These are phyloP conservation scores for Neospermospora avenae DNA, from an alignment of 2,329 filamentous ascomycete genomes.

Conservation along the genomic window DNA sequence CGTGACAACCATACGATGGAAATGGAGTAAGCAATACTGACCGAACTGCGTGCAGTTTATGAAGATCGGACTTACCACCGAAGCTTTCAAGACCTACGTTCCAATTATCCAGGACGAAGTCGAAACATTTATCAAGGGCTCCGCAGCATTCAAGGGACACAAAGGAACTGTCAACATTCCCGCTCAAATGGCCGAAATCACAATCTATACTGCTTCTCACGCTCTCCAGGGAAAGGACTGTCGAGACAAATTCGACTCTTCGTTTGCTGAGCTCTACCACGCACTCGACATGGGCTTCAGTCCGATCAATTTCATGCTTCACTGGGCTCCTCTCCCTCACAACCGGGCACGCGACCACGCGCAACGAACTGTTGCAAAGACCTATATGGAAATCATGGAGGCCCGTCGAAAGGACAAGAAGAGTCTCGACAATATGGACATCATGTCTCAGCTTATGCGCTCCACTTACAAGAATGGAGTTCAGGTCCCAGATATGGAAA, in stretches of 20 bases:
- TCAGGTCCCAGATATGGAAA: conserved; percentile 75
- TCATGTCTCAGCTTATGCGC: conserved; percentile 88
- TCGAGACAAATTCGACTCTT: conserved; percentile 74
- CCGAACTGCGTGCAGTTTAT: conserved; percentile 55
- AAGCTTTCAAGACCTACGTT: conserved; percentile 73
- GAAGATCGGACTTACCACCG: conserved; percentile 74
- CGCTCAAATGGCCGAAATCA: conserved; percentile 77
- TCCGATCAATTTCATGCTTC: conserved; percentile 85
- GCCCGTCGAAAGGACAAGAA: conserved; percentile 52
- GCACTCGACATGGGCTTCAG: conserved; percentile 88
- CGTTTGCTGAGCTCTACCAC: conserved; percentile 79
- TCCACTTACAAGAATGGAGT: conserved; percentile 81
- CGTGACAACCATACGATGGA: conserved; percentile 17
- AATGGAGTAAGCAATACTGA: neutral
- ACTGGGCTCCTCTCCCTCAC: conserved; percentile 85
- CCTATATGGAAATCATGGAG: conserved; percentile 80
- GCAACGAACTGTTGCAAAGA: conserved; percentile 74
- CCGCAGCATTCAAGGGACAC: conserved; percentile 62
- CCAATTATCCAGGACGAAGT: conserved; percentile 75
- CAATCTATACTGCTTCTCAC: conserved; percentile 85
- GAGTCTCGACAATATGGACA: conserved; percentile 59
- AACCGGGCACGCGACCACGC: conserved; percentile 79
- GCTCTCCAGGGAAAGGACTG: conserved; percentile 82
- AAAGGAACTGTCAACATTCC: conserved; percentile 70
- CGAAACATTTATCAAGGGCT: conserved; percentile 66